A percentile compares a stretch with the other conserved stretches of the same genome.
phyloP scores from a whole-genome alignment of 768 basidiomycete genomes.

The Leccinum imitatum region DNA sequence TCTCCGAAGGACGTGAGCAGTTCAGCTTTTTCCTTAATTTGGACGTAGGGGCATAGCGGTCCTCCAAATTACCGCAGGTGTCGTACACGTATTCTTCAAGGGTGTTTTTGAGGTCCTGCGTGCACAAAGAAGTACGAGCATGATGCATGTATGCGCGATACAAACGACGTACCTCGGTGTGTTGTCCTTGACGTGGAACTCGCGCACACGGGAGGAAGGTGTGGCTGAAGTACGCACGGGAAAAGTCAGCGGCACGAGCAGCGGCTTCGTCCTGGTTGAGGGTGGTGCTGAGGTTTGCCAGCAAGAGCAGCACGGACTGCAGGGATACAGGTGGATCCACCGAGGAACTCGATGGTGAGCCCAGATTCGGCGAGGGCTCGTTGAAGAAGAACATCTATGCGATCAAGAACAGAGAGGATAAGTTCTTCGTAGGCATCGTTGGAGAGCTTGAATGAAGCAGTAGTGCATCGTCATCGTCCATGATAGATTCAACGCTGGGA shows the following conservation, averaged over 20 bases:
- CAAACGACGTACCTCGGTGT: constrained; percentile 77
- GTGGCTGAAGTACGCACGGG: constrained; percentile 88
- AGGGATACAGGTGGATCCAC: constrained; percentile 91
- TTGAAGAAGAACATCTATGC: constrained; percentile 73
- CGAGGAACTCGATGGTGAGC: constrained; percentile 87
- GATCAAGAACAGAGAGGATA: constrained; percentile 71
- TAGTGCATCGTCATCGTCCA: constrained; percentile 79
- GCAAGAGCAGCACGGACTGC: constrained; percentile 85
- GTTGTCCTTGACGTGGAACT: constrained; percentile 91
- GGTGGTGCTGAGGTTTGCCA: constrained; percentile 83
- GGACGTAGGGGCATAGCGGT: constrained; percentile 77
- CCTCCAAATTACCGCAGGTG: constrained; percentile 88
- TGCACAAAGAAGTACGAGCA: neutral
- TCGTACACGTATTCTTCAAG: constrained; percentile 99
- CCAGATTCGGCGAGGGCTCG: constrained; percentile 80
- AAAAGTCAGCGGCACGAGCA: constrained; percentile 93
- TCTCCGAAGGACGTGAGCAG: constrained; percentile 68
- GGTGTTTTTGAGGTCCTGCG: constrained; percentile 94
- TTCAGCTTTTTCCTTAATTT: constrained; percentile 63
- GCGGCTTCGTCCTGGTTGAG: constrained; percentile 98
- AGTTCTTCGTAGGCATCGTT: constrained; percentile 84
- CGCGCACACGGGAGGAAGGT: constrained; percentile 96
- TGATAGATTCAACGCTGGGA: constrained; percentile 92
- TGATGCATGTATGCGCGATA: constrained; percentile 4
- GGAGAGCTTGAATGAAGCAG: constrained; percentile 75